Base-by-base conservation (phyloP, 768 basidiomycete species). In the Suillus americanus region DNA sequence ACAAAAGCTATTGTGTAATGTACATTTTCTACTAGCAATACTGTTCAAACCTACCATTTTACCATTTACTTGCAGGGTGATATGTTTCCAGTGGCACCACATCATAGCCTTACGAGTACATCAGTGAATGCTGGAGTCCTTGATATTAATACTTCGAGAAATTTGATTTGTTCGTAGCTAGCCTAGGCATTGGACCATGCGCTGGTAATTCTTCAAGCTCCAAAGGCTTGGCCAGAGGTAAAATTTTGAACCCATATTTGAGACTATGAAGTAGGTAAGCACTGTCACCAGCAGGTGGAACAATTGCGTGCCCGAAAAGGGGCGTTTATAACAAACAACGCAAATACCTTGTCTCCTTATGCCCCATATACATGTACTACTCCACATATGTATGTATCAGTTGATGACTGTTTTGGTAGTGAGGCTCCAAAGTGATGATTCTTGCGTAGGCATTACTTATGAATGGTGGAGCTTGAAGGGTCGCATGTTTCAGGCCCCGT, bases 401-500 rank as follows among this genome's bases (percentile, higher is more conserved):
- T 35, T 3, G 25, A 28, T 12, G 10, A 59, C 57, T 20, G 16
- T 41, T 59, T 59, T 30, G 28, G 57, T 41, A 41, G 18, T 3
- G 40, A 59, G 16, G 41, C 12, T 41, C 57, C 57, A 18, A 40
- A 41, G 25, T 3, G 33, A n/a, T 5, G 53, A 54, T 35, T 33
- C 28, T 20, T 20, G 38, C 13, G 35, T 13, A 41, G 2, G 57
- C n/a, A 40, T 8, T 2, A 53, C 9, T 20, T 53, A 53, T 30
- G 28, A 25, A 41, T 41, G 12, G 25, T 41, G 57, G 57, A 23
- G 37, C 38, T 57, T 59, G 38, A 38, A 59, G 40, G 40, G 40
- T 41, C 57, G 57, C 14, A 41, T 41, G 25, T 40, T 59, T 41
- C 18, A 59, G 57, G 57, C 18, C 35, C 56, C 57, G 57, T 41